Base-by-base conservation (phyloP, 805 yeast species). In the Ogataea pignaliae region DNA sequence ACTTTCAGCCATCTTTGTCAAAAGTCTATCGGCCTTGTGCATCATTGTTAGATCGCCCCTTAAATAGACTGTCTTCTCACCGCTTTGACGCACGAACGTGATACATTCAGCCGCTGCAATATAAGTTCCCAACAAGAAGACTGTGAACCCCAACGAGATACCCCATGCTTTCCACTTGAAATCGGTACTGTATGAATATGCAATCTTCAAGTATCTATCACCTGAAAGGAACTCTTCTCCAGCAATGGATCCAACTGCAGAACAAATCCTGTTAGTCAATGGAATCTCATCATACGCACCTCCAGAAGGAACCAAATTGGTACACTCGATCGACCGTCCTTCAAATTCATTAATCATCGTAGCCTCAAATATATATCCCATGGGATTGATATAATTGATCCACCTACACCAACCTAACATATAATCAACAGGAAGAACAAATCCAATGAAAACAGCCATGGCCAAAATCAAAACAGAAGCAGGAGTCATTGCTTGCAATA, bases 101-200 rank as follows among this genome's bases (percentile, higher is more conserved):
- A 77, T 76, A 49, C 52, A 69, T 57, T 82, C 87, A 41, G 76
- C 67, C 45, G 77, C 68, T 3, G 68, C 36, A 48, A 82, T 59
- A 58, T 81, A 80, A 12, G 76, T 68, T 41, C 50, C 52, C 42
- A 81, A 67, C 63, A 83, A 79, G 60, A 79, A 71, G 33, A 80
- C 45, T 17, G 63, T 62, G 58, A 71, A 84, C 1, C 71, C 85
- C 45, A 79, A 40, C 28, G 71, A 58, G 50, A 85, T 81, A 56
- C 88, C 95, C 48, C 80, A 72, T 59, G 86, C 83, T 65, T 93
- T 76, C 95, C 95, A 87, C 37, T 75, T 74, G 60, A 86, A 85
- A n/a, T 61, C 48, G 55, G 72, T 72, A 37, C 56, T 61, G 67
- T 81, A 86, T 30, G 57, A 54, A 60, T 58, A 85, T n/a, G 79